These are phyloP conservation scores for Colletotrichum sp. DNA, from an alignment of 2,329 filamentous ascomycete species.

Conservation along the genomic window DNA sequence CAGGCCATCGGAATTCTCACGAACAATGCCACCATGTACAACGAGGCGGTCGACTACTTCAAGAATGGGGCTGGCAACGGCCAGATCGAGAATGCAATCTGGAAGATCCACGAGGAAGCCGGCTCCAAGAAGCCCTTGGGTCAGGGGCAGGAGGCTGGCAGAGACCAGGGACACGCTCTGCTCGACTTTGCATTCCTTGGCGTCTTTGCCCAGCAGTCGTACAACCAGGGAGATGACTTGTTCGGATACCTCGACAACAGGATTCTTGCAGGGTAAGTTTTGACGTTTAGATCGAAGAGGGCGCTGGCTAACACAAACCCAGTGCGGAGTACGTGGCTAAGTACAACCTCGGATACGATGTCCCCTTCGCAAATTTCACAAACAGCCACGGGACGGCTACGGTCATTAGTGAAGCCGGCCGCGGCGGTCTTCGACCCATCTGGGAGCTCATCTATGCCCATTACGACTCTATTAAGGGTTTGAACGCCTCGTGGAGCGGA, in stretches of 20 bases:
- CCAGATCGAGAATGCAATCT: conserved; percentile 35
- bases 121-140: conserved; percentile 34
- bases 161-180: conserved; percentile 49
- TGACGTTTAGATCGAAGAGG: not conserved
- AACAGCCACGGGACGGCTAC: conserved; percentile 40
- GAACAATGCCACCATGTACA: conserved; percentile 45
- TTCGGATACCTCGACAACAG: conserved; percentile 36
- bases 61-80: conserved; percentile 42
- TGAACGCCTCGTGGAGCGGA: conserved; percentile 41
- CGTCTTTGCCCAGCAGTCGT: conserved; percentile 43
- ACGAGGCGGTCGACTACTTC: conserved; percentile 44
- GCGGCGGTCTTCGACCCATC: conserved; percentile 40
- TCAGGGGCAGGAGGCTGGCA: conserved; percentile 45
- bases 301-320: not conserved
- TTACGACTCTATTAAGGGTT: conserved; percentile 40
- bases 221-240: conserved; percentile 47
- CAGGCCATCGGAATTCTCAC: conserved; percentile 45
- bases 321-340: conserved; percentile 42
- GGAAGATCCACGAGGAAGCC: conserved; percentile 32
- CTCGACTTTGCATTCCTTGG: conserved; percentile 44
- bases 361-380: conserved; percentile 44
- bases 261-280: conserved; percentile 38
- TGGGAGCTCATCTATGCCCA: conserved; percentile 45
- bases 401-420: conserved; percentile 32
- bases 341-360: conserved; percentile 46